A percentile compares a stretch with the other conserved stretches of the same genome.
These are phyloP conservation scores for Aspergillus terreus DNA, from an alignment of 2,329 filamentous ascomycete species.

Conservation along the genomic window DNA sequence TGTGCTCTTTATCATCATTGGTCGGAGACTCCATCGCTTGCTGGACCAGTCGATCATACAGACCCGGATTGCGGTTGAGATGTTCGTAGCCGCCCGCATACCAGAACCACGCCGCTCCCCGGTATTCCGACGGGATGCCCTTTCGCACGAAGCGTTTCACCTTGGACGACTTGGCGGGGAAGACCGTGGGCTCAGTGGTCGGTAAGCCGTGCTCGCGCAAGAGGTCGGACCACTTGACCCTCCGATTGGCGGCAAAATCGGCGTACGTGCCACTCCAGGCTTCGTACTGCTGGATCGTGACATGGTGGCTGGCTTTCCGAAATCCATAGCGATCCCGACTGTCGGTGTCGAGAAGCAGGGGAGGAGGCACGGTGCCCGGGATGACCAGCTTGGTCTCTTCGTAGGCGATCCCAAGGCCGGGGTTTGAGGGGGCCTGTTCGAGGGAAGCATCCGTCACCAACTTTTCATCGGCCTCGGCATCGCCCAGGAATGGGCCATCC, in stretches of 20 bases:
- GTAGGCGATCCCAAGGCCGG: background rate
- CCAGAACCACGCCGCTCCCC: constrained; percentile 95
- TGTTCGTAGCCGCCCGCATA: constrained; percentile 85
- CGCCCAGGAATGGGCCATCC: constrained; percentile 15
- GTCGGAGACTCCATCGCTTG: constrained; percentile 62
- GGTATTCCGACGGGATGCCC: constrained; percentile 88
- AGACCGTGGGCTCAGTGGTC: constrained; percentile 68
- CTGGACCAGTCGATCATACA: constrained; percentile 69
- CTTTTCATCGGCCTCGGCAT: constrained; percentile 5
- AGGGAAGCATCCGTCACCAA: constrained; percentile 1
- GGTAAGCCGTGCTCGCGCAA: constrained; percentile 73
- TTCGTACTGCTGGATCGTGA: constrained; percentile 74
- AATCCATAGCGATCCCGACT: constrained; percentile 84
- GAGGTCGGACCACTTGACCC: constrained; percentile 76
- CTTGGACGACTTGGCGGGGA: constrained; percentile 76
- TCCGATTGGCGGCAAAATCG: constrained; percentile 68
- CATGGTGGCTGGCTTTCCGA: constrained; percentile 78
- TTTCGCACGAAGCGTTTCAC: constrained; percentile 89
- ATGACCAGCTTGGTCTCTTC: constrained; percentile 27
- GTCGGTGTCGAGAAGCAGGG: constrained; percentile 27
- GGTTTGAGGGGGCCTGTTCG: constrained; percentile 2
- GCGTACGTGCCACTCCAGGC: constrained; percentile 73
- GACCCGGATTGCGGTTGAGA: constrained; percentile 68
- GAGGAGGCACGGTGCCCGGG: constrained; percentile 37
- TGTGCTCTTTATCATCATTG: constrained; percentile 77